Base-by-base conservation (phyloP, 805 yeast species). In the Vanderwaltozyma yarrowii region DNA sequence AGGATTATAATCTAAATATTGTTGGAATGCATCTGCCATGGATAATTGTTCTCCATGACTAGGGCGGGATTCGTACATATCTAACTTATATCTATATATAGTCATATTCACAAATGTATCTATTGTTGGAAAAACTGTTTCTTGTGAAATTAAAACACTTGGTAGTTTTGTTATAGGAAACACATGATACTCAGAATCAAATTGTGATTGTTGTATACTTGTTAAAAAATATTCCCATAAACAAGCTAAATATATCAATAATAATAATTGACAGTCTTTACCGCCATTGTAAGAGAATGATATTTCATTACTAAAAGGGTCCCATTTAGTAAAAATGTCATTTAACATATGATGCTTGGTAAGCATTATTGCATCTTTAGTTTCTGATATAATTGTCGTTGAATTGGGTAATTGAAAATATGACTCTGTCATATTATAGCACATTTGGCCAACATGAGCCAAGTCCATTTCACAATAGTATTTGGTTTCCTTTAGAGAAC, bases 251-350 rank as follows among this genome's bases (percentile, higher is more conserved):
- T 84, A 75, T 4, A 92, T 53, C 13, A 86, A 66, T 38, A 92
- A 67, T 80, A 89, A 76, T 25, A 88, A 96, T 34, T 88, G 73
- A 52, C 97, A 92, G 61, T 92, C 98, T 54, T 92, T 92, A 1
- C 98, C 98, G 12, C 98, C 98, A 56, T 92, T 92, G 60, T 81
- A 92, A 2, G 95, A 82, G 12, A 92, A 68, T 0, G 96, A 80
- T 3, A 83, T 60, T 42, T 81, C 77, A 11, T 68, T 62, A 30
- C 45, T 45, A 12, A 55, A 41, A 3, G 62, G 61, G 32, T 52
- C 48, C 58, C 61, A 56, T n/a, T 48, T 46, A 2, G 49, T 38
- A 33, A 60, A 52, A 4, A 57, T 50, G 19, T 50, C 54, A 19
- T 50, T 36, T 9, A 55, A 34, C 11, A 60, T 41, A 32, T 48